Evolutionary conservation across 2,329 filamentous ascomycete species (phyloP).

Genomic region (Alternaria novae-zelandiae): DNA sequence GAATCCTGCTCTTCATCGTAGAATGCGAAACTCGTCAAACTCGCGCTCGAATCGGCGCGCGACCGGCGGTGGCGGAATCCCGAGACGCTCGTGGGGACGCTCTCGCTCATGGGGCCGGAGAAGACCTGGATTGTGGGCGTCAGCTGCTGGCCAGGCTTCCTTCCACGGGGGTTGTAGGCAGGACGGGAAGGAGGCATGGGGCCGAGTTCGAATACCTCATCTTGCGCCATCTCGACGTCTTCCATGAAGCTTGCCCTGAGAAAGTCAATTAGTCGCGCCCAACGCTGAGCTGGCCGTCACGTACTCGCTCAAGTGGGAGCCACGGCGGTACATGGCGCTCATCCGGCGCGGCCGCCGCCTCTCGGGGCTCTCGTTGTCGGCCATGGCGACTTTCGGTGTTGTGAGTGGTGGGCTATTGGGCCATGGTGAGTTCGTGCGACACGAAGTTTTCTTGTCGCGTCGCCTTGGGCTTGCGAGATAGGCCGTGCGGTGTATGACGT

Average conservation of each 20-base stretch:
- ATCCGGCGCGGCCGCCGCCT: slow-evolving; percentile 42
- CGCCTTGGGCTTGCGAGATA: background rate
- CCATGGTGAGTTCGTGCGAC: slow-evolving; percentile 17
- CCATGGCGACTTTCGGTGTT: slow-evolving; percentile 26
- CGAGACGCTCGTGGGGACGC: slow-evolving; percentile 91
- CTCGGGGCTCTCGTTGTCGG: slow-evolving; percentile 44
- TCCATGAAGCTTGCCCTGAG: slow-evolving; percentile 73
- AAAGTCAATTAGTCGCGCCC: slow-evolving; percentile 13
- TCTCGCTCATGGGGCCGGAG: slow-evolving; percentile 91
- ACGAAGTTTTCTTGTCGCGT: slow-evolving; percentile 14
- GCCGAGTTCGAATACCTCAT: slow-evolving; percentile 70
- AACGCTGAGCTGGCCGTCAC: slow-evolving; percentile 7
- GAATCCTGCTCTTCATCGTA: slow-evolving; percentile 75
- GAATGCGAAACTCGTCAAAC: slow-evolving; percentile 72
- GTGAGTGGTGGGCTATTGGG: slow-evolving; percentile 8
- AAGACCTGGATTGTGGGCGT: slow-evolving; percentile 66
- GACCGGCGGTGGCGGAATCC: slow-evolving; percentile 85
- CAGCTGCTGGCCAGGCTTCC: slow-evolving; percentile 41
- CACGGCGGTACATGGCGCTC: slow-evolving; percentile 65
- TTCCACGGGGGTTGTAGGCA: slow-evolving; percentile 8
- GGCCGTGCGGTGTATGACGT: slow-evolving; percentile 14
- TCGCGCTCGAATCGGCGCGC: slow-evolving; percentile 83
- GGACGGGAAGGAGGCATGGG: slow-evolving; percentile 27
- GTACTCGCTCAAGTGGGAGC: slow-evolving; percentile 67
- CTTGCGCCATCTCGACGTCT: slow-evolving; percentile 98